Evolutionary conservation across 139 green algal species (phyloP), one percentile per base, ranked within the genome.

Genomic region (Raphidocelis subcapitata): DNA sequence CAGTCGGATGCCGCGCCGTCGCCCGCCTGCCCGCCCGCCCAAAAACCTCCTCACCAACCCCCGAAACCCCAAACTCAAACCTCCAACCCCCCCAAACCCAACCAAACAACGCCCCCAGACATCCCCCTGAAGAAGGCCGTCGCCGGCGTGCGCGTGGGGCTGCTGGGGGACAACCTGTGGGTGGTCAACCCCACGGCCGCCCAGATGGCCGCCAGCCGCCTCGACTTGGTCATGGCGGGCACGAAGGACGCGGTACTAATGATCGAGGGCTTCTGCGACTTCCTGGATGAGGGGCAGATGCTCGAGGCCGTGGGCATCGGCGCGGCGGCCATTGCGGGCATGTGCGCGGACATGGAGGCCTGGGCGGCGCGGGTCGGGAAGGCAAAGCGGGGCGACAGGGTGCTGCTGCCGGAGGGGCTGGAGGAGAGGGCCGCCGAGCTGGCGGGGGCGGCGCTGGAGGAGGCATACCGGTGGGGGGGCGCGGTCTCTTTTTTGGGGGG

Each of bases 261-360:
- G 96, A 97, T 99, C 63, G 96, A 99, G 88, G 95, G 93, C 44
- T 98, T 91, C 76, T 93, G 85, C 69, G 88, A 98, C 79, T 97
- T 98, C 67, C 82, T 99, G 4, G 86, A 89, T 5, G 93, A 97
- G 74, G 94, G 94, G 51, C 63, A 94, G 79, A 91, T 97, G 86
- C 65, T 97, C 32, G 81, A 93, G 84, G 86, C 90, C 3, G 68
- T 96, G 46, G 67, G 49, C 15, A 44, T 80, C 10, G 91, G 88
- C 18, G 66, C 83, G 20, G 62, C 70, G 20, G 90, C 91, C 2
- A 86, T 98, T 47, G 41, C 76, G 0, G 31, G 62, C 8, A 88
- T 94, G 62, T 96, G 89, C 67, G 26, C 29, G 1, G 75, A 86
- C 31, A 86, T 98, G 20, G 81, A 91, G 31, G 80, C 18, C 8